Conservation (phyloP, 2,329 filamentous ascomycete species). For the Verticillium isaacii region DNA sequence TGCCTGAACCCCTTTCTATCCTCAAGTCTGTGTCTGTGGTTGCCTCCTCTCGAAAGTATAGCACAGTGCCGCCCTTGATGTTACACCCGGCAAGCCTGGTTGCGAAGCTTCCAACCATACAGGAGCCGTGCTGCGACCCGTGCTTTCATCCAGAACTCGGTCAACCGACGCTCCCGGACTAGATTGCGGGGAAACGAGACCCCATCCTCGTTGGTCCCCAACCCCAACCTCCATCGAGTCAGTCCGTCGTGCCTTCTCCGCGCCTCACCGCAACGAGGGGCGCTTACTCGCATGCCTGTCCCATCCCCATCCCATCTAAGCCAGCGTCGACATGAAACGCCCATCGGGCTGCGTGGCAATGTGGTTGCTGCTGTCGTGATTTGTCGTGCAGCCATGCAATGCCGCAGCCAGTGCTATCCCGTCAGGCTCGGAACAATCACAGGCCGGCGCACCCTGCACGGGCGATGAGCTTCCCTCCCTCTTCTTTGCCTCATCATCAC, state of each 20-base stretch:
- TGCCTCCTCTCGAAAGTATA: not conserved
- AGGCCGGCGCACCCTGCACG: not conserved
- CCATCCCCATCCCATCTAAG: not conserved
- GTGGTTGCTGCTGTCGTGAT: not conserved
- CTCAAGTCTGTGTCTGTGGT: not conserved
- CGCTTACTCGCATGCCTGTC: not conserved
- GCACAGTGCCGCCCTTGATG: not conserved
- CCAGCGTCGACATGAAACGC: not conserved
- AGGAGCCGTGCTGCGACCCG: not conserved
- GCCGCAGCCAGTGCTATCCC: not conserved
- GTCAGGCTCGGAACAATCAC: not conserved
- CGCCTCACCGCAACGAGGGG: not conserved
- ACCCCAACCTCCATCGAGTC: not conserved
- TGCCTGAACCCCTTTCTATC: not conserved
- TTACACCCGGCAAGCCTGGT: not conserved
- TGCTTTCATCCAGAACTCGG: not conserved
- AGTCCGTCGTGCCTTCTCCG: not conserved
- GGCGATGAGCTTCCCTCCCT: not conserved
- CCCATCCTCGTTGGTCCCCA: not conserved
- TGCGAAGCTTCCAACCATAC: not conserved
- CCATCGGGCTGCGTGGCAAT: not conserved
- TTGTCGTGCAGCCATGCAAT: not conserved
- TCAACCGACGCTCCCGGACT: not conserved
- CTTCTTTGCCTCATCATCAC: not conserved
- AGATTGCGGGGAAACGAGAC: not conserved